A percentile compares a stretch with the other conserved stretches of the same genome.
Conservation (phyloP, 208 protist genomes). For the Polymyxa betae region DNA sequence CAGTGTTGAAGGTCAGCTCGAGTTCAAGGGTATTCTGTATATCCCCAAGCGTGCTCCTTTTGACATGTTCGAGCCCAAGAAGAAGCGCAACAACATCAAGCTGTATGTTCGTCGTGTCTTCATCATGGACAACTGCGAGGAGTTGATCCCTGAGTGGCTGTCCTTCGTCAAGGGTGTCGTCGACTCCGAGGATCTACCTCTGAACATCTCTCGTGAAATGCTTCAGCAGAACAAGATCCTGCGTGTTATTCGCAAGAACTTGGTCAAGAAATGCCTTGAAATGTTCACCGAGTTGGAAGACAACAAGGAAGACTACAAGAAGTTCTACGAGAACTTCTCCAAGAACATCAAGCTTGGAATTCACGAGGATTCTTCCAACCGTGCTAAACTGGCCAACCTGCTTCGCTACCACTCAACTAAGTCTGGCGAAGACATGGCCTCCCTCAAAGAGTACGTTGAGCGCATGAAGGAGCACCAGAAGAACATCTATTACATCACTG, state of each 20-base stretch:
- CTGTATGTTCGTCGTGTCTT: constrained; percentile 87
- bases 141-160: constrained; percentile 96
- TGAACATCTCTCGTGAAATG: constrained; percentile 98
- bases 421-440: constrained; percentile 68
- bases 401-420: constrained; percentile 90
- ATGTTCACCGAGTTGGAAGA: constrained; percentile 92
- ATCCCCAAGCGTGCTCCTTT: constrained; percentile 92
- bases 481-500: constrained; percentile 98
- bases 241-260: constrained; percentile 96
- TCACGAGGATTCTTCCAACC: constrained; percentile 93
- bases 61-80: constrained; percentile 95
- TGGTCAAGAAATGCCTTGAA: constrained; percentile 96
- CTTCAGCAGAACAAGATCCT: constrained; percentile 98
- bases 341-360: constrained; percentile 98
- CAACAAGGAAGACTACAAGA: constrained; percentile 96
- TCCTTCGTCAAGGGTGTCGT: constrained; percentile 94
- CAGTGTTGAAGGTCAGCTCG: constrained; percentile 92
- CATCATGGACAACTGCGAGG: constrained; percentile 97
- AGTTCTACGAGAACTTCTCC: constrained; percentile 94
- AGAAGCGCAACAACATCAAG: constrained; percentile 98
- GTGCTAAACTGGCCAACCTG: constrained; percentile 89
- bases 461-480: constrained; percentile 96
- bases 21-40: constrained; percentile 94
- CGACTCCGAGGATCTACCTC: constrained; percentile 95
- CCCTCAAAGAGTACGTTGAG: constrained; percentile 65